Conservation (phyloP, 352 stramenopile genomes). For the Pythium myriotylum region DNA sequence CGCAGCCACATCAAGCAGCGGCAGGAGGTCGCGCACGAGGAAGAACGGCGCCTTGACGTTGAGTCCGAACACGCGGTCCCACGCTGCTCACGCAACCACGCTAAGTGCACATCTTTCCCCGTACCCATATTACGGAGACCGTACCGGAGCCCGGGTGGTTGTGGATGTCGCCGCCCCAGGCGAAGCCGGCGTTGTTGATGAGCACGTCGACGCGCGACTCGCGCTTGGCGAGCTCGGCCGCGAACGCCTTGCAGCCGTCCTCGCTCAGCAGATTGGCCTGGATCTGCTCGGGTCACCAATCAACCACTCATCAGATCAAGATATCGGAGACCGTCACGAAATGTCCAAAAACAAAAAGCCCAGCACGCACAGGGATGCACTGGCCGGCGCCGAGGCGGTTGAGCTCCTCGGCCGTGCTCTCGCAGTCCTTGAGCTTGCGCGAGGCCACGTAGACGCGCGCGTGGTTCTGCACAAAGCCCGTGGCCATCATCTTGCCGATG, state of each 20-base stretch:
- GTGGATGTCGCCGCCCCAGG: constrained; percentile 52
- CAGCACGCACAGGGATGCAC: constrained; percentile 58
- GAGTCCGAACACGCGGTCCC: constrained; percentile 92
- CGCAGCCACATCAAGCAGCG: constrained; percentile 80
- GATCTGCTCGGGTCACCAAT: constrained; percentile 33
- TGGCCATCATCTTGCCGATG: constrained; percentile 96
- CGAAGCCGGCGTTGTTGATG: constrained; percentile 93
- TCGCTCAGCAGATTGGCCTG: constrained; percentile 79
- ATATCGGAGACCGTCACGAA: too few relatives aligned
- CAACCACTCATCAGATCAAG: too few relatives aligned
- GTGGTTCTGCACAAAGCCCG: constrained; percentile 91
- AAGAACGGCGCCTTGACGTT: constrained; percentile 97
- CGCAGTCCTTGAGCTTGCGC: constrained; percentile 81
- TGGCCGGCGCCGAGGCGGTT: constrained; percentile 55
- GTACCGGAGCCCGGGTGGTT: constrained; percentile 37
- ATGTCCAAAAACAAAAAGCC: too few relatives aligned
- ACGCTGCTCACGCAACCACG: constrained; percentile 51
- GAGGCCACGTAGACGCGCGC: constrained; percentile 93
- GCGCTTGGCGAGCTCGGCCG: constrained; percentile 70
- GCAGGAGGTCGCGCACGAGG: constrained; percentile 88
- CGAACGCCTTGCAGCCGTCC: constrained; percentile 81
- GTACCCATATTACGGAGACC: neutral
- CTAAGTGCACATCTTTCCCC: neutral
- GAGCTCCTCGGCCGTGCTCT: constrained; percentile 64
- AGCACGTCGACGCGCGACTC: constrained; percentile 90